Evolutionary conservation across 148 eudicot genomes (phyloP), one percentile per base, ranked within the genome.

Genomic region (Dysphania ambrosioides): DNA sequence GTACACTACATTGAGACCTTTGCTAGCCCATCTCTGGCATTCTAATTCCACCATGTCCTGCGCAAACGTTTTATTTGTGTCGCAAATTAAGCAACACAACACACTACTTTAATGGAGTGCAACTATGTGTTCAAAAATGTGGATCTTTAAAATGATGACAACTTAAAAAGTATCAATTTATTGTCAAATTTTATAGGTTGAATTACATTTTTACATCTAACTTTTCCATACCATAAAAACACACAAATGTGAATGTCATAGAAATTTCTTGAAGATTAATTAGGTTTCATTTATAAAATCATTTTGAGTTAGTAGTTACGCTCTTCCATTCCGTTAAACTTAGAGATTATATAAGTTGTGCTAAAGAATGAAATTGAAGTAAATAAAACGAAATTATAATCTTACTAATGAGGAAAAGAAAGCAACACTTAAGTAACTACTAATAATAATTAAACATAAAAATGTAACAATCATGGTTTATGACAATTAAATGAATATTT

Each of bases 1-100:
- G 83, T 93, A 93, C 32, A 70, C 76, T 34, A 91, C 89, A 74
- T 93, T 93, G 11, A 93, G 32, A 15, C 98, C 98, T 70, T 93
- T 88, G 76, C 86, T 83, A 15, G 91, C 92, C 98, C 98, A 93
- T 71, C 89, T 91, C 23, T 77, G 73, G 71, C 97, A 91, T 69
- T 93, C 98, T 75, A 80, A 76, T 85, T 93, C 94, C 79, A 93
- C 89, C 97, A 88, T 83, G 15, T 89, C 93, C 98, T 89, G 72
- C 75, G 78, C 59, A 72, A 61, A 18, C 13, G n/a, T 27, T 3
- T 23, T 68, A 0, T 34, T 56, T 8, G 41, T 34, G 32, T 71
- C 76, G 31, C 16, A 29, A 36, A 59, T 68, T 15, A 21, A 35
- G 29, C 47, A 65, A 65, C 27, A 63, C 34, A 18, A 63, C 6